Base-by-base conservation (phyloP, 2,329 filamentous ascomycete genomes). In the Pseudocercospora fijiensis region DNA sequence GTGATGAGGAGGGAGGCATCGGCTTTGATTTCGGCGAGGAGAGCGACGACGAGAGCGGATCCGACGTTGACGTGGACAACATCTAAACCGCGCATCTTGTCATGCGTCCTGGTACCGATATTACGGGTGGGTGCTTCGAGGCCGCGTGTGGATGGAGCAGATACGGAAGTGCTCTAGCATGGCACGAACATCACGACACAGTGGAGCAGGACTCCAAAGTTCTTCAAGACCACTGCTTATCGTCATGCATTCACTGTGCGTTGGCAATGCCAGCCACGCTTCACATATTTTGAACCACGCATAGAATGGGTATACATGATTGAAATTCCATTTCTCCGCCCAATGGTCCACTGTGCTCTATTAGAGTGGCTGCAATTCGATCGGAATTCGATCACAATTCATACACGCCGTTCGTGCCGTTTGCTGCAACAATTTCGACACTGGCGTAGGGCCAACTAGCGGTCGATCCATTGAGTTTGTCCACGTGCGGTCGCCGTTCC, bases 11-110 rank as follows among this genome's bases (percentile, higher is more conserved):
- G 78, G 94, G 95, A 80, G 92, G 96, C 76, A 92, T 90, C 82
- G 95, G 95, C 82, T 96, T 99, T 84, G 95, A 98, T 83, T 98
- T 98, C 84, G 95, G 96, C 82, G 93, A 98, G 79, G 94, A 96
- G 80, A 85, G 85, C 30, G 83, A 82, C 59, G 84, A 81, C 58
- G 82, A 76, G 56, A 82, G 79, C 69, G 84, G 83, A 69, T 82
- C 78, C 69, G 85, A 84, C 68, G 92, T 91, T 83, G 92, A 96
- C 73, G 88, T 97, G 75, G 92, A 96, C 78, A 91, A 97, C 80
- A 96, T 98, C 79, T 97, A 75, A 77, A 65, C 22, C 26, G 45
- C 30, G 22, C 22, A 37, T 20, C 28, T 57, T 22, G 33, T 30
- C 45, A 26, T 30, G 24, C 20, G 24, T 7, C 6, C 13, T 52